Conservation (phyloP, 192 early-diverging fungal species). For the Gaertneriomyces sp. region DNA sequence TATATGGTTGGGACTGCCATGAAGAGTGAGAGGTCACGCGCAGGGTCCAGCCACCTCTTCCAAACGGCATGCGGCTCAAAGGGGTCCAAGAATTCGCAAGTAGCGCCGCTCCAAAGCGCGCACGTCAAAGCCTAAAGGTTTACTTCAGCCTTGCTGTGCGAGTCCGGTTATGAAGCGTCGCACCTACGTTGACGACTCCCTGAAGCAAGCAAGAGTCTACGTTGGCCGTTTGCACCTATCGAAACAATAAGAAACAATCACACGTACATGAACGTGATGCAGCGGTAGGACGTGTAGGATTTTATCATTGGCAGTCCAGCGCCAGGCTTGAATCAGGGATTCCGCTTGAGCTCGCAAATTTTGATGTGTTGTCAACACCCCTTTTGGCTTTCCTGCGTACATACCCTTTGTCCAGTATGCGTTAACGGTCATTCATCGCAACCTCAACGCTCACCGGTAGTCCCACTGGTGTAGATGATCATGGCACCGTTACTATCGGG, state of each 20-base stretch:
- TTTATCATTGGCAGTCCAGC: slow-evolving; percentile 59
- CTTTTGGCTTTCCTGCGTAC: slow-evolving; percentile 68
- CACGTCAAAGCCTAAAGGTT: slow-evolving; percentile 63
- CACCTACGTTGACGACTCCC: slow-evolving; percentile 5
- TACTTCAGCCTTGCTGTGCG: not conserved
- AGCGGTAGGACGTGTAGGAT: slow-evolving; percentile 79
- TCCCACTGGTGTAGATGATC: slow-evolving; percentile 79
- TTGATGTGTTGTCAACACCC: slow-evolving; percentile 72
- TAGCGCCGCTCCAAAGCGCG: slow-evolving; percentile 67
- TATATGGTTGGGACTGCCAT: slow-evolving; percentile 93
- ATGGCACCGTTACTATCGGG: slow-evolving; percentile 43
- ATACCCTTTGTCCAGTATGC: not conserved
- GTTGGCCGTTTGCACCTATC: not conserved
- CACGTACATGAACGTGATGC: slow-evolving; percentile 74
- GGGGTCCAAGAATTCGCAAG: slow-evolving; percentile 68
- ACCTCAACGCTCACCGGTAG: slow-evolving; percentile 2
- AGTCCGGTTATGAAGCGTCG: not conserved
- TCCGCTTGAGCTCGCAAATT: slow-evolving; percentile 64
- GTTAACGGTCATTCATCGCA: not conserved
- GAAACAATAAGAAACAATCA: slow-evolving; percentile 18
- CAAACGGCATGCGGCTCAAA: slow-evolving; percentile 67
- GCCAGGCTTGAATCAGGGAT: slow-evolving; percentile 68
- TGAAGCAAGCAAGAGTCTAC: not conserved
- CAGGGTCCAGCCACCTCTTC: slow-evolving; percentile 55
- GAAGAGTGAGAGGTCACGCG: slow-evolving; percentile 63